These are phyloP conservation scores for Marasmius sp. DNA, from an alignment of 1,284 basidiomycete genomes.

Conservation along the genomic window DNA sequence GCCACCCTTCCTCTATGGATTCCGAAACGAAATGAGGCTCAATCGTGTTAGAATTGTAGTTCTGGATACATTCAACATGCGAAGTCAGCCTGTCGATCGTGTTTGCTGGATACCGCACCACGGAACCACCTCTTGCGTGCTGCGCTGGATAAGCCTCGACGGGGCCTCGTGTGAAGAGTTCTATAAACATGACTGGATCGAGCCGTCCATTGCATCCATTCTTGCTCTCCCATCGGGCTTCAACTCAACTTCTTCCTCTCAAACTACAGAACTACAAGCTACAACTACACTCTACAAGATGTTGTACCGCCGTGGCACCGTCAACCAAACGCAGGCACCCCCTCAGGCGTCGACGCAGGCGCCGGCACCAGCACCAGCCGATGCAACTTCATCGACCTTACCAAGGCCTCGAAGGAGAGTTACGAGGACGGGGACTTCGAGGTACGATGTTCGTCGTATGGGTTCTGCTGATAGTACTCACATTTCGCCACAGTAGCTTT, in stretches of 20 bases:
- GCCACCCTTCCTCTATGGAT: no score
- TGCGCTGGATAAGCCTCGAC: not conserved
- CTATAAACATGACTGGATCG: not conserved
- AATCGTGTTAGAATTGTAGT: not conserved
- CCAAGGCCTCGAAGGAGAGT: not conserved
- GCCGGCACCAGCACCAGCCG: not conserved
- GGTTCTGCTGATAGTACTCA: not conserved
- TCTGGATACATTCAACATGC: not conserved
- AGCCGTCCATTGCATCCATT: not conserved
- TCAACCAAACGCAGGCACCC: not conserved
- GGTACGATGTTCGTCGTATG: not conserved
- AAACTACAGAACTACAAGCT: no score
- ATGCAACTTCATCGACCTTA: not conserved
- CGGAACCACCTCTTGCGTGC: not conserved
- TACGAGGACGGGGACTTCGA: not conserved
- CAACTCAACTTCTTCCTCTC: no score
- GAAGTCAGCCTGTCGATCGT: not conserved
- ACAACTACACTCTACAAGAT: not conserved
- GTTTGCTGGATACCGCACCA: not conserved
- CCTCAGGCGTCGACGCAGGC: not conserved
- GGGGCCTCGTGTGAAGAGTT: not conserved
- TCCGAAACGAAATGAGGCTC: no score
- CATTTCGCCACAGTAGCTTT: not conserved
- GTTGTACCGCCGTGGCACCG: not conserved
- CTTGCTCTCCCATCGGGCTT: not conserved